Conservation (phyloP, 139 green algal genomes). For the Klebsormidium nitens region DNA sequence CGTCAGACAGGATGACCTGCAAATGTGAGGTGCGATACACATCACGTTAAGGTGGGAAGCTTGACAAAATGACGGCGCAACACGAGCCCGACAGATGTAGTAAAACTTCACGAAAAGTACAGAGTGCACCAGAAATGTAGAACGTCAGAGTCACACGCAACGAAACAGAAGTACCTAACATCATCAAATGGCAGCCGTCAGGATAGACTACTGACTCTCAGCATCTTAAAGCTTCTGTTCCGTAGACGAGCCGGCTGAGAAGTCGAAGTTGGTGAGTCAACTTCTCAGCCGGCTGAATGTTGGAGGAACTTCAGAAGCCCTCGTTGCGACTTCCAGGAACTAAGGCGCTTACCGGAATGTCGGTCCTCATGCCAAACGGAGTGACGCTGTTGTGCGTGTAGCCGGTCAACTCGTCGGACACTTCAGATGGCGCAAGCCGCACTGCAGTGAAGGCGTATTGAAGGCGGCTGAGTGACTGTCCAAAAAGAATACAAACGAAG, state of each 20-base stretch:
- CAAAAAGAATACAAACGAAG: too few relatives aligned
- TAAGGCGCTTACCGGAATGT: conserved; percentile 49
- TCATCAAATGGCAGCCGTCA: too few relatives aligned
- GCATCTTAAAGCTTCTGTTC: neutral
- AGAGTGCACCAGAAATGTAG: too few relatives aligned
- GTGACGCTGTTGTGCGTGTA: conserved; percentile 77
- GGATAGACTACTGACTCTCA: too few relatives aligned
- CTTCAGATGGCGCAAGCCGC: conserved; percentile 62
- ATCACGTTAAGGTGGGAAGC: too few relatives aligned
- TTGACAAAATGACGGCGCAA: too few relatives aligned
- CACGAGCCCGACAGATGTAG: too few relatives aligned
- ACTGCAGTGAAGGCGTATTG: conserved; percentile 40
- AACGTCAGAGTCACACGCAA: too few relatives aligned
- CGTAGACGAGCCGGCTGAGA: neutral
- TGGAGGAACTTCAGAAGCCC: neutral
- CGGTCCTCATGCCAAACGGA: conserved; percentile 61
- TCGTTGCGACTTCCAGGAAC: neutral
- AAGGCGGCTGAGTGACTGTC: too few relatives aligned
- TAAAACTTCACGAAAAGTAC: too few relatives aligned
- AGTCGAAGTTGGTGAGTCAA: neutral
- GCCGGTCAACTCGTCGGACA: conserved; percentile 59
- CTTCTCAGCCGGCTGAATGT: neutral
- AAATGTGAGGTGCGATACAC: too few relatives aligned
- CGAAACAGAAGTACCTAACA: too few relatives aligned
- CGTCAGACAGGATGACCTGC: conserved; percentile 60